Conservation (phyloP, 805 yeast genomes). For the Nakazawaea populi region DNA sequence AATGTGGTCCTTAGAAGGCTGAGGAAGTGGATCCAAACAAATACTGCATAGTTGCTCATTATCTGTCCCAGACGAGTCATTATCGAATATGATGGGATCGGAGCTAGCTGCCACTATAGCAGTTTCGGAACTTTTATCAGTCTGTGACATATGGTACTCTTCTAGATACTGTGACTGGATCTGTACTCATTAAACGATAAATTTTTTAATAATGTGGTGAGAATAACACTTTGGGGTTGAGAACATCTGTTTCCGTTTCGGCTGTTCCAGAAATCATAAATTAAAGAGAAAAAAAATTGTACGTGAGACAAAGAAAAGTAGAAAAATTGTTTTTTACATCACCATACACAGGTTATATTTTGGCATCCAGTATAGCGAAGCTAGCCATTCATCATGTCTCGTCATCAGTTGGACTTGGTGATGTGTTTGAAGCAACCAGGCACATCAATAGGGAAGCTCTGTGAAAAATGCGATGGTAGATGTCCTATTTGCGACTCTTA, state of each 20-base stretch:
- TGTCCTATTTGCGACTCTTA: slow-evolving; percentile 89
- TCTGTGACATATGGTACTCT: background rate
- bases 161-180: background rate
- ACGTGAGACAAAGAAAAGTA: background rate
- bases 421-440: slow-evolving; percentile 88
- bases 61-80: background rate
- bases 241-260: background rate
- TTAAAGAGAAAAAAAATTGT: background rate
- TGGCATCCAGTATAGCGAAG: background rate
- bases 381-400: slow-evolving; percentile 49
- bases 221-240: too few species aligned
- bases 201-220: background rate
- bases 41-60: slow-evolving; percentile 22
- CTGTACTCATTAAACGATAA: background rate
- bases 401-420: slow-evolving; percentile 81
- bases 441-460: slow-evolving; percentile 57
- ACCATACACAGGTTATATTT: background rate
- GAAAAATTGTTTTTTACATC: background rate
- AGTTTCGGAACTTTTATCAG: background rate
- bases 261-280: background rate
- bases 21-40: slow-evolving; percentile 23
- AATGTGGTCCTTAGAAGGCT: slow-evolving; percentile 6
- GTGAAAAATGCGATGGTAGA: slow-evolving; percentile 84
- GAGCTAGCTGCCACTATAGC: too few species aligned
- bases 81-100: background rate